Evolutionary conservation across 495 filamentous ascomycete genomes (phyloP), one percentile per base, ranked within the genome.

Genomic region (Aspergillus cristatus): DNA sequence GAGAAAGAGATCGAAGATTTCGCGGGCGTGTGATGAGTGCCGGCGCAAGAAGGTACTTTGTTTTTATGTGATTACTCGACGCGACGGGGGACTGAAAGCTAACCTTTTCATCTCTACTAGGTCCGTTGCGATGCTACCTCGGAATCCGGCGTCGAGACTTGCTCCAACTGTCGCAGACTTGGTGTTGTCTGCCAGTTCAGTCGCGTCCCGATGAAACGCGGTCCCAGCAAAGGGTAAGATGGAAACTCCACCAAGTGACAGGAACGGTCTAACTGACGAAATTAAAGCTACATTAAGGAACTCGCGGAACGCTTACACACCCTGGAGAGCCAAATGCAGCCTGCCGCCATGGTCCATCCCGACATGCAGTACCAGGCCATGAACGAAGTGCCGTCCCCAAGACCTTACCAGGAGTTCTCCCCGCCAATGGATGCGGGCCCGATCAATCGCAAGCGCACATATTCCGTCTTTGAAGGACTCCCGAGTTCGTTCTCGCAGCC

Each of bases 11-110:
- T 84, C 84, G 0, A 97, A 97, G 60, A 88, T 94, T 0, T 95
- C 90, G 2, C 71, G 89, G 17, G 90, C 90, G 1, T 97, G 90
- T 46, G 90, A 97, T 59, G 90, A 97, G 52, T 97, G 90, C 53
- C 75, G 90, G 34, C 75, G 90, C 35, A 97, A 96, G 58, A 97
- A 97, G 72, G 79, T 82, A 64, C 14, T 20, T 32, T 28, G 36
- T 43, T 37, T 37, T 32, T 24, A 35, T 36, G n/a, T 8, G 6
- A 15, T 12, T 32, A 18, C 12, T 36, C 15, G 46, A 42, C 41
- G 43, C 44, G 43, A 43, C 41, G 20, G 14, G 33, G 22, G 24
- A 28, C 32, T 28, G 20, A 34, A 29, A 32, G 29, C 47, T 61
- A 50, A 60, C 47, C 35, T 45, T 29, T 26, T 44, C 31, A 26